A percentile compares a stretch with the other conserved stretches of the same genome.
These are phyloP conservation scores for Novymonas esmeraldas DNA, from an alignment of 208 protist species.

Conservation along the genomic window DNA sequence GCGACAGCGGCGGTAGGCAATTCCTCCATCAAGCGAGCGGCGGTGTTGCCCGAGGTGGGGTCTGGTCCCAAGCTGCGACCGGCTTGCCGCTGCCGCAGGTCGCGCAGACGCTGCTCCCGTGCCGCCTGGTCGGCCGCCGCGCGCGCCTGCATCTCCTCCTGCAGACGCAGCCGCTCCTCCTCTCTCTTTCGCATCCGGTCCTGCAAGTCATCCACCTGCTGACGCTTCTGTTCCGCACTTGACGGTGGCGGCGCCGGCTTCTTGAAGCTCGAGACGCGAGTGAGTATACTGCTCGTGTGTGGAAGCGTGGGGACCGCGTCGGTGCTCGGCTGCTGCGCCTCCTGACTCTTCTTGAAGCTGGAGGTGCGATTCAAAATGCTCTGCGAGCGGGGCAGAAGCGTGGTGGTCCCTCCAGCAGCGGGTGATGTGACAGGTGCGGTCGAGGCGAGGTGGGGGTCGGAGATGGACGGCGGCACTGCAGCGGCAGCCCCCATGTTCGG, in stretches of 20 bases:
- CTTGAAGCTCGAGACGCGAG: slow-evolving; percentile 47
- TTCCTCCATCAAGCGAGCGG: neutral
- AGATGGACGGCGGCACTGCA: neutral
- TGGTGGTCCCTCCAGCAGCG: neutral
- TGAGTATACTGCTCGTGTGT: slow-evolving; percentile 38
- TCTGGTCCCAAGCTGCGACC: neutral
- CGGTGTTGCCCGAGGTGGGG: neutral
- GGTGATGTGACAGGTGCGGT: neutral
- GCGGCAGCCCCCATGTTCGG: neutral
- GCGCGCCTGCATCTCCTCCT: slow-evolving; percentile 17
- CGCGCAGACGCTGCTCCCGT: slow-evolving; percentile 20
- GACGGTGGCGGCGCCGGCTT: slow-evolving; percentile 18
- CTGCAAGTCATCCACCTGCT: slow-evolving; percentile 6
- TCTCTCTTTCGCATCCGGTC: slow-evolving; percentile 12
- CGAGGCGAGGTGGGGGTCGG: neutral
- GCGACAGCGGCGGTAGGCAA: neutral
- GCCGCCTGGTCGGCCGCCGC: slow-evolving; percentile 1
- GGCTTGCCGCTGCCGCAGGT: slow-evolving; percentile 6
- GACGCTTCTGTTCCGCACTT: slow-evolving; percentile 2
- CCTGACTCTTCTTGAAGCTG: slow-evolving; percentile 26
- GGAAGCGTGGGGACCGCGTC: slow-evolving; percentile 8
- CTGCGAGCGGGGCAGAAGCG: slow-evolving; percentile 9
- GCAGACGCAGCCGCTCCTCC: slow-evolving; percentile 15
- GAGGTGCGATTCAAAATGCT: slow-evolving; percentile 33
- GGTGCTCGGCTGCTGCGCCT: neutral